Base-by-base conservation (phyloP, 148 eudicot genomes). In the Cornus suecica region DNA sequence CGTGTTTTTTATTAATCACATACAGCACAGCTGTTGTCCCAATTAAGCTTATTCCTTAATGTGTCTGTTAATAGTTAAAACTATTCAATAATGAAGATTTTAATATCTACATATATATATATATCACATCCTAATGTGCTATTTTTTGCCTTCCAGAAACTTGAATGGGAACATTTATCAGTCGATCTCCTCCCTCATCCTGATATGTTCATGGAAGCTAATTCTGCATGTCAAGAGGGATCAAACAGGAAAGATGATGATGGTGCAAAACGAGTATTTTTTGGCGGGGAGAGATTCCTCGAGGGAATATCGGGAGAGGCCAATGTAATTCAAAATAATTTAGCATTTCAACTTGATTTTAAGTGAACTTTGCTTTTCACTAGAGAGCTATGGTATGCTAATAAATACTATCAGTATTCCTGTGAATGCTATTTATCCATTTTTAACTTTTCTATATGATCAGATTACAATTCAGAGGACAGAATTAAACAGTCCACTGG, bases 301-400 rank as follows among this genome's bases (percentile, higher is more conserved):
- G 99, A 95, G 83, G 99, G 99, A 81, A 87, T 95, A 74, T 91
- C 99, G 24, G 99, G 99, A 79, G 87, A 95, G 77, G 97, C 99
- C 84, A 69, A 88, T 91, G 97, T 95, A 92, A 83, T 78, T 67
- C 69, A 62, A 64, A 37, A 37, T 37, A 37, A 74, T 30, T 75
- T 72, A 54, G 63, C 70, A 2, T 64, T 61, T 60, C 67, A 27
- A 62, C 31, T 73, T 68, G 31, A 70, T 61, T 61, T 45, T 73
- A 25, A 37, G 66, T 74, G 66, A 45, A 74, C 41, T 22, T 5
- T 20, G 10, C 70, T 77, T 14, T 69, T 70, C 71, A 54, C 68
- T 64, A 18, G 71, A 68, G 20, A 58, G 24, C 23, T 20, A 42
- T 65, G 68, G 51, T 65, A 18, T 60, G 68, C 28, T 54, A 61